Base-by-base conservation (phyloP, 148 eudicot species). In the Chenopodium album region DNA sequence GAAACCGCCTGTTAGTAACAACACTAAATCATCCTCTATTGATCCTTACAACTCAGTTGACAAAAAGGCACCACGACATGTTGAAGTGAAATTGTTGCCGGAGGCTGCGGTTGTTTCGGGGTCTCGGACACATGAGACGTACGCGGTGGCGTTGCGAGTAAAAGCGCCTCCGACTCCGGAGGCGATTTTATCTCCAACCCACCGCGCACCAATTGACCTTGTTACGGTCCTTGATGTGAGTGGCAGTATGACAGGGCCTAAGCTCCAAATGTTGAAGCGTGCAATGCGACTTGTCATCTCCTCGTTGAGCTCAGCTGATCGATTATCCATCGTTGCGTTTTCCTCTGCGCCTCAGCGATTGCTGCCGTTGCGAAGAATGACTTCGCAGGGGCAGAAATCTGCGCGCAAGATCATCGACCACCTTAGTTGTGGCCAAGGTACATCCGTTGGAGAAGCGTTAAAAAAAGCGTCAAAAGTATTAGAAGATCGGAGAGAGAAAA, bases 211-310 rank as follows among this genome's bases (percentile, higher is more conserved):
- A 9, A 83, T 95, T 29, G 99, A 95, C 79, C 75, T 95, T 13
- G 99, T 95, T 4, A 85, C 97, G 8, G 97, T 93, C 0, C 85
- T 95, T 1, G 99, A 95, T 75, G 87, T 93, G 2, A 89, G 97
- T 13, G 90, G 84, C 28, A 92, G 94, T 63, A 95, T 95, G 97
- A 84, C 76, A 0, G 93, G 93, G 0, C 77, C 92, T 0, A 93
- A 95, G 87, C 84, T 95, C 1, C 89, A 88, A 32, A 90, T 93
- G 98, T 68, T 95, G 73, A 92, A 92, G 69, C 90, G 98, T 17
- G 98, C 99, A 4, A 90, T 95, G 98, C 80, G 93, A 13, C 85
- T 93, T 11, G 91, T 95, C 4, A 85, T 95, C 22, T 92, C 97
- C 1, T 92, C 98, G 2, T 93, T 95, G 22, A 88, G 89, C 84